These are phyloP conservation scores for Biancaea sappan DNA, from an alignment of 306 rosid species.

Conservation along the genomic window DNA sequence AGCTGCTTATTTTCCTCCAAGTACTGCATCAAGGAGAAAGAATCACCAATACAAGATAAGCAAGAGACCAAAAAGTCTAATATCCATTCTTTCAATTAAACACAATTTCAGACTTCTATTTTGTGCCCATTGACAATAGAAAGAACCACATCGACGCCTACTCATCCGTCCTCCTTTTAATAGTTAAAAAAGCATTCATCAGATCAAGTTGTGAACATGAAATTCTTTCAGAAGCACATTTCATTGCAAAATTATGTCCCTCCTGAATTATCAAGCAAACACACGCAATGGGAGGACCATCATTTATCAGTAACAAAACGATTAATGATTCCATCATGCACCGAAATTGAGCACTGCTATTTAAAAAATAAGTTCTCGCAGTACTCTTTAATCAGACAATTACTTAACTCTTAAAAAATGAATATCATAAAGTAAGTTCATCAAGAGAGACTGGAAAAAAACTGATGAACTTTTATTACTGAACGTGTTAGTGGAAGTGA, in stretches of 20 bases:
- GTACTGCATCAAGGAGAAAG: slow-evolving; percentile 51
- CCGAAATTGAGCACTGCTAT: too few species aligned
- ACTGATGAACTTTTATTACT: not conserved
- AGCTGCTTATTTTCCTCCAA: slow-evolving; percentile 61
- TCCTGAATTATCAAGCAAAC: not conserved
- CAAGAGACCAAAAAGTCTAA: not conserved
- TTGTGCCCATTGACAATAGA: not conserved
- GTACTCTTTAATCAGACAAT: not conserved
- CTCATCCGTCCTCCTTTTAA: not conserved
- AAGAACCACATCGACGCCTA: not conserved
- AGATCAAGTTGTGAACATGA: not conserved
- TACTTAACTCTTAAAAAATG: not conserved
- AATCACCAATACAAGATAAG: slow-evolving; percentile 3
- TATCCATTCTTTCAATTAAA: slow-evolving; percentile 8
- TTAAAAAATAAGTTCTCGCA: not conserved
- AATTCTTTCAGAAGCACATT: not conserved
- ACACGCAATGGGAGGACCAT: not conserved
- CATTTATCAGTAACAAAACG: not conserved
- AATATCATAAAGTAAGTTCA: not conserved
- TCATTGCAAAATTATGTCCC: slow-evolving; percentile 4
- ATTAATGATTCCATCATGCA: not conserved
- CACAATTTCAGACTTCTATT: slow-evolving; percentile 9
- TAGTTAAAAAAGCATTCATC: slow-evolving; percentile 3
- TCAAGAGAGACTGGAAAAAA: not conserved
- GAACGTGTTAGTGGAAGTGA: not conserved